Percentiles rank a stretch among this genome's conserved stretches.
Conservation (phyloP, 768 basidiomycete species). For the Trichaptum fuscoviolaceum region DNA sequence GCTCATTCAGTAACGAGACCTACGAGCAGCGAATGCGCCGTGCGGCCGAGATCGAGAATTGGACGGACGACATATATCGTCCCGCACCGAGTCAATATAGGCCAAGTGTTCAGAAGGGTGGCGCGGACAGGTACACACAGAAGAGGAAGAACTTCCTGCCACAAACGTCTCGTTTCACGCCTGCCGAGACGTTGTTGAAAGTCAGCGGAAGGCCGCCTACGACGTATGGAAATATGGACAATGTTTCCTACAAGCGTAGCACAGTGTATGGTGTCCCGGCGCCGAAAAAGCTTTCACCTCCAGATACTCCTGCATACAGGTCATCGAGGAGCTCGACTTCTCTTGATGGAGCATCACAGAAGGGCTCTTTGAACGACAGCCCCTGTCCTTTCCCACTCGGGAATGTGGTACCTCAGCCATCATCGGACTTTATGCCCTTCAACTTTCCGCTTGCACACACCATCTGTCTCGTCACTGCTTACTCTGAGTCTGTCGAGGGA, state of each 20-base stretch:
- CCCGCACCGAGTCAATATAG: constrained; percentile 88
- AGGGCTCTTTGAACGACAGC: constrained; percentile 51
- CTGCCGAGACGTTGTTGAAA: constrained; percentile 29
- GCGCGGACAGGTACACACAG: constrained; percentile 40
- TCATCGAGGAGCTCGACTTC: constrained; percentile 83
- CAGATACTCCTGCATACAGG: constrained; percentile 61
- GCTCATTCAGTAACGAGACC: constrained; percentile 89
- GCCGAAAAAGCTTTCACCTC: constrained; percentile 54
- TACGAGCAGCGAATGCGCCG: constrained; percentile 90
- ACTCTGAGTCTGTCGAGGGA: constrained; percentile 96
- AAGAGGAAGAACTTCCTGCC: constrained; percentile 35
- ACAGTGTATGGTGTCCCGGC: constrained; percentile 28
- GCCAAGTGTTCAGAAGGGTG: constrained; percentile 79
- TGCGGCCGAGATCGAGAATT: constrained; percentile 87
- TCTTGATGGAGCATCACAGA: constrained; percentile 40
- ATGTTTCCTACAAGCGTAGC: constrained; percentile 15
- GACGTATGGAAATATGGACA: constrained; percentile 32
- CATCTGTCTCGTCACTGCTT: constrained; percentile 96
- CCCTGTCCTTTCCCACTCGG: constrained; percentile 91
- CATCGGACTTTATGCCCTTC: constrained; percentile 90
- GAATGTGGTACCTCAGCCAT: constrained; percentile 90
- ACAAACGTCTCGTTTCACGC: constrained; percentile 51
- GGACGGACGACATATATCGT: constrained; percentile 93
- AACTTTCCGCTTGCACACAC: constrained; percentile 92
- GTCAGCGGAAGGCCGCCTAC: constrained; percentile 13